Conservation (phyloP, 768 basidiomycete species). For the Russula lepida region DNA sequence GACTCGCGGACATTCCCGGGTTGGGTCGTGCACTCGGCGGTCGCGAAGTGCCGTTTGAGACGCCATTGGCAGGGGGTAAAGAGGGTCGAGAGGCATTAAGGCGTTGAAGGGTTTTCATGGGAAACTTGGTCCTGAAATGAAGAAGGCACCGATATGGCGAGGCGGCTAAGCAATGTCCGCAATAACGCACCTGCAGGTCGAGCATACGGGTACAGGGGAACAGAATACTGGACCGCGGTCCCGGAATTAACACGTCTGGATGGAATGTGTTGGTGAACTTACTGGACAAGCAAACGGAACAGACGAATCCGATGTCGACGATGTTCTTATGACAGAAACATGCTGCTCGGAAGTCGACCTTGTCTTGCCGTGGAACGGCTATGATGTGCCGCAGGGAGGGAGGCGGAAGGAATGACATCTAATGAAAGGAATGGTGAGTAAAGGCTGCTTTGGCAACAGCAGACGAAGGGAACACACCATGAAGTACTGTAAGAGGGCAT, state of each 20-base stretch:
- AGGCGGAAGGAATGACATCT: conserved; percentile 82
- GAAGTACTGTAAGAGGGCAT: conserved; percentile 87
- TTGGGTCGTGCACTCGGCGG: conserved; percentile 13
- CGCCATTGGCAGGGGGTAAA: conserved; percentile 16
- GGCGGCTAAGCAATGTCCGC: background rate
- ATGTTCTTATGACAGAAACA: conserved; percentile 99
- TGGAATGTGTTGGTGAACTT: conserved; percentile 27
- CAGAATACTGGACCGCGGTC: conserved; percentile 64
- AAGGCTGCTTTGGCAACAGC: background rate
- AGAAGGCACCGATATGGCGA: background rate
- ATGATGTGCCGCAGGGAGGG: conserved; percentile 66
- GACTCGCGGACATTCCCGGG: conserved; percentile 17
- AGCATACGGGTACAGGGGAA: conserved; percentile 86
- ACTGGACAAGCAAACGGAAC: conserved; percentile 98
- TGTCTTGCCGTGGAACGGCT: conserved; percentile 86
- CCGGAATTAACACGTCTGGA: background rate
- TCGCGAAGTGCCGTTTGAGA: conserved; percentile 14
- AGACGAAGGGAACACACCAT: conserved; percentile 40
- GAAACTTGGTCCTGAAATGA: conserved; percentile 79
- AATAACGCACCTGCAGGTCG: conserved; percentile 75
- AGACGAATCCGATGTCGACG: conserved; percentile 94
- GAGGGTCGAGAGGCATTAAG: conserved; percentile 47
- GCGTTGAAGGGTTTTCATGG: conserved; percentile 82
- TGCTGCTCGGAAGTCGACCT: conserved; percentile 92
- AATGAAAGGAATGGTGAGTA: conserved; percentile 8